A percentile compares a stretch with the other conserved stretches of the same genome.
These are phyloP conservation scores for Amylocarpus encephaloides DNA, from an alignment of 2,329 filamentous ascomycete species.

Conservation along the genomic window DNA sequence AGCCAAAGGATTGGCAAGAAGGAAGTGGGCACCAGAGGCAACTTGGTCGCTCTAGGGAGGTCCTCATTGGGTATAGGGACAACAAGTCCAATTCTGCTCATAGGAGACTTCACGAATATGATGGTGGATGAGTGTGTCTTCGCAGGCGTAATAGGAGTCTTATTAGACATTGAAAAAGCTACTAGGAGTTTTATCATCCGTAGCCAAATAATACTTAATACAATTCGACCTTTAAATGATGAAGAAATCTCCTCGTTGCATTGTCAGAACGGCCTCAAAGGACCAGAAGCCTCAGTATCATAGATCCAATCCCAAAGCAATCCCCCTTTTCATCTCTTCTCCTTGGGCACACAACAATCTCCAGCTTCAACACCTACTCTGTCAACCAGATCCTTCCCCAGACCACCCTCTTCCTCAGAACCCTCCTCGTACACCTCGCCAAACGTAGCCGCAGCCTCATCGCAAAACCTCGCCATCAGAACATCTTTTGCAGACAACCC, in stretches of 20 bases:
- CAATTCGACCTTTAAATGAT: not conserved
- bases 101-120: not conserved
- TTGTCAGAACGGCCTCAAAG: no score
- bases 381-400: conserved; percentile 40
- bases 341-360: conserved; percentile 49
- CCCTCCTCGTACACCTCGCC: conserved; percentile 40
- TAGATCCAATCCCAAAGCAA: not conserved
- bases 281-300: no score
- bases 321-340: conserved; percentile 16
- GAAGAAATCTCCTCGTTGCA: no score
- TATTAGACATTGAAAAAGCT: conserved; percentile 4
- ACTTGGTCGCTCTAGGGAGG: not conserved
- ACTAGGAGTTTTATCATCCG: not conserved
- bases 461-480: conserved; percentile 55
- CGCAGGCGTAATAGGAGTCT: conserved; percentile 7
- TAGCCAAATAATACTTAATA: conserved; percentile 10
- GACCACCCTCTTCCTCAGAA: conserved; percentile 19
- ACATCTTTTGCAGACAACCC: conserved; percentile 62
- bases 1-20: not conserved
- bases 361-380: conserved; percentile 40
- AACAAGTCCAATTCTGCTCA: not conserved
- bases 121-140: not conserved
- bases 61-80: not conserved
- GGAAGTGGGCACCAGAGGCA: not conserved
- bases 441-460: conserved; percentile 49